Evolutionary conservation across 768 basidiomycete species (phyloP).

Genomic region (Suillus placidus): DNA sequence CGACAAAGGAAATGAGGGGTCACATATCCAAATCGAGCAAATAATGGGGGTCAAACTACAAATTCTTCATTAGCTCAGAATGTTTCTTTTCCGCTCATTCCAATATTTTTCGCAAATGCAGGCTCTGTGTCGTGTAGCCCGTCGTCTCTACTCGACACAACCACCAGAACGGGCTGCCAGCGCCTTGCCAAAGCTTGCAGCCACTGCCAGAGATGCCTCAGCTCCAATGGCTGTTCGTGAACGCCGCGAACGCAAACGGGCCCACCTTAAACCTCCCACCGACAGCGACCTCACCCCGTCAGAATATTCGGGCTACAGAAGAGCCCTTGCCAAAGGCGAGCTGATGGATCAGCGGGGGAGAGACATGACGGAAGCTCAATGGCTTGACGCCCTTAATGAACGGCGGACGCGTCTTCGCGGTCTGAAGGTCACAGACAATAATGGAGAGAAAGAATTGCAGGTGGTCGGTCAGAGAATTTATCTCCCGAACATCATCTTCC

Average conservation of each 20-base stretch:
- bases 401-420: constrained; percentile 72
- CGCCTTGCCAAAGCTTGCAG: constrained; percentile 51
- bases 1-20: background rate
- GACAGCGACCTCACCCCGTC: constrained; percentile 64
- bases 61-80: background rate
- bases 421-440: constrained; percentile 44
- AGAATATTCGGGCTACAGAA: constrained; percentile 63
- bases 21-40: background rate
- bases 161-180: constrained; percentile 59
- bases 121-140: constrained; percentile 31
- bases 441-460: constrained; percentile 46
- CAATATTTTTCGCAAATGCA: constrained; percentile 31
- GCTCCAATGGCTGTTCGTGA: constrained; percentile 74
- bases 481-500: constrained; percentile 85
- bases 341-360: constrained; percentile 41
- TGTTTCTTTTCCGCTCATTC: background rate
- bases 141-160: constrained; percentile 44
- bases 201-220: constrained; percentile 63
- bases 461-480: constrained; percentile 84
- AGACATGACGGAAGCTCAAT: constrained; percentile 54
- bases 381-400: constrained; percentile 57
- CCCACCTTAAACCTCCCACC: constrained; percentile 38
- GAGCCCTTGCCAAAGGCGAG: constrained; percentile 55
- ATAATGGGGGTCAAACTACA: background rate
- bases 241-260: constrained; percentile 58